phyloP scores from a whole-genome alignment of 2,329 filamentous ascomycete species.

The Talaromyces pinophilus region DNA sequence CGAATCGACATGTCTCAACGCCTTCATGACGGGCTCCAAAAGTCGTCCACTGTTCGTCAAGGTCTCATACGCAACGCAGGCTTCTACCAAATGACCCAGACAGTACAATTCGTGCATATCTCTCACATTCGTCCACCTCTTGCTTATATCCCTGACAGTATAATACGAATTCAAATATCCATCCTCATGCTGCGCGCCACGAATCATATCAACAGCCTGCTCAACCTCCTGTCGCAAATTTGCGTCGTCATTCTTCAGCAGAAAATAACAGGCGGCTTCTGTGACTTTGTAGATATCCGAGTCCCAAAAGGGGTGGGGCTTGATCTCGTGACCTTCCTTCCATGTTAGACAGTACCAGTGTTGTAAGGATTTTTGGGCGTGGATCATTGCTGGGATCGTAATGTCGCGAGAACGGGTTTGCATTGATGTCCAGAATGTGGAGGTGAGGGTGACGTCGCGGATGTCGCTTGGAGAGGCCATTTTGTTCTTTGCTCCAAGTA shows the following conservation, averaged over 20 bases:
- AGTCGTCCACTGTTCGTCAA: constrained; percentile 56
- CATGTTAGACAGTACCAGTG: constrained; percentile 29
- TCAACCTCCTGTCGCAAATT: constrained; percentile 52
- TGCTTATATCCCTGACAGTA: constrained; percentile 58
- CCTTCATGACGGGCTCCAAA: constrained; percentile 56
- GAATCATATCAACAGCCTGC: constrained; percentile 61
- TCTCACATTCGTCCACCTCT: constrained; percentile 59
- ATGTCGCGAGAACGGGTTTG: constrained; percentile 25
- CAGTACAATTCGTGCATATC: constrained; percentile 63
- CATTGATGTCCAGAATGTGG: constrained; percentile 27
- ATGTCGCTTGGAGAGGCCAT: constrained; percentile 17
- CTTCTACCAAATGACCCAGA: constrained; percentile 62
- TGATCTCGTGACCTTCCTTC: constrained; percentile 41
- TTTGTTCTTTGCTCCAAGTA: not conserved
- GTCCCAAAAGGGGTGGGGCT: constrained; percentile 60
- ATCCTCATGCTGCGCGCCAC: constrained; percentile 58
- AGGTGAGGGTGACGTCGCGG: constrained; percentile 26
- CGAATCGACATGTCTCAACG: constrained; percentile 54
- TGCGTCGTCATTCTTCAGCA: constrained; percentile 45
- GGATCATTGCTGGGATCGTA: constrained; percentile 28
- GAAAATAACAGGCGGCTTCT: constrained; percentile 62
- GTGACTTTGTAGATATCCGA: constrained; percentile 62
- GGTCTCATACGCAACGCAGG: constrained; percentile 58
- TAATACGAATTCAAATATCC: constrained; percentile 67
- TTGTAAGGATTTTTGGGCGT: constrained; percentile 25